These are phyloP conservation scores for Venturiaceae sp. DNA, from an alignment of 2,329 filamentous ascomycete genomes.

Conservation along the genomic window DNA sequence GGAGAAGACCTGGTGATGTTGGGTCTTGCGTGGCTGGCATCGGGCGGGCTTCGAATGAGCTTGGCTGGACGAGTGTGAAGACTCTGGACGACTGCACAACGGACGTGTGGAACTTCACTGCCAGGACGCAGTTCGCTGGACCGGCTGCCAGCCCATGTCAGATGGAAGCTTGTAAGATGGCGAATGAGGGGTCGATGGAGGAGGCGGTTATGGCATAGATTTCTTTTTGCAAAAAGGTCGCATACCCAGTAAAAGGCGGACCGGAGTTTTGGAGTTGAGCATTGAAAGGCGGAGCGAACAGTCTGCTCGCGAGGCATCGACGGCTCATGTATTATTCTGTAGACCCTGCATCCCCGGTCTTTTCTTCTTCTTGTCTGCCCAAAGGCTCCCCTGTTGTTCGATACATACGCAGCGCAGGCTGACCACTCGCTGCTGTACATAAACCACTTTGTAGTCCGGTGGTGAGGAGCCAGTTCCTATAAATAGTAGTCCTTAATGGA, in stretches of 20 bases:
- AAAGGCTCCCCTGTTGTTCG: neutral
- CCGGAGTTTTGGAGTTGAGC: neutral
- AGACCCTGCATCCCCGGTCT: neutral
- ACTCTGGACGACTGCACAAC: constrained; percentile 25
- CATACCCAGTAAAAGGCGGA: neutral
- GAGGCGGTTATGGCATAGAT: neutral
- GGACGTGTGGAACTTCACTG: constrained; percentile 29
- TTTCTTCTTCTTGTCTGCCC: neutral
- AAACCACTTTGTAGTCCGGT: neutral
- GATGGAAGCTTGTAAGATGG: neutral
- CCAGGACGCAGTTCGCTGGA: neutral
- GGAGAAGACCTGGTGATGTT: constrained; percentile 29
- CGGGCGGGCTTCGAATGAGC: constrained; percentile 25
- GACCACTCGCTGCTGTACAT: neutral
- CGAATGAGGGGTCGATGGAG: neutral
- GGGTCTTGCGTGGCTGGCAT: constrained; percentile 31
- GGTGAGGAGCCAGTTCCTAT: neutral
- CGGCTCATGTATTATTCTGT: neutral
- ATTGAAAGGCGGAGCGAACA: neutral
- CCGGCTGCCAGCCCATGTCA: neutral
- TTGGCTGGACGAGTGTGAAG: constrained; percentile 29
- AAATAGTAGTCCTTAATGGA: neutral
- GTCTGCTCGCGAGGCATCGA: neutral
- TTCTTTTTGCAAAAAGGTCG: neutral
- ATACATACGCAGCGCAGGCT: neutral